Percentiles rank a stretch among this genome's conserved stretches.
These are phyloP conservation scores for Syzygium syzygioides DNA, from an alignment of 441 rosid genomes.

Conservation along the genomic window DNA sequence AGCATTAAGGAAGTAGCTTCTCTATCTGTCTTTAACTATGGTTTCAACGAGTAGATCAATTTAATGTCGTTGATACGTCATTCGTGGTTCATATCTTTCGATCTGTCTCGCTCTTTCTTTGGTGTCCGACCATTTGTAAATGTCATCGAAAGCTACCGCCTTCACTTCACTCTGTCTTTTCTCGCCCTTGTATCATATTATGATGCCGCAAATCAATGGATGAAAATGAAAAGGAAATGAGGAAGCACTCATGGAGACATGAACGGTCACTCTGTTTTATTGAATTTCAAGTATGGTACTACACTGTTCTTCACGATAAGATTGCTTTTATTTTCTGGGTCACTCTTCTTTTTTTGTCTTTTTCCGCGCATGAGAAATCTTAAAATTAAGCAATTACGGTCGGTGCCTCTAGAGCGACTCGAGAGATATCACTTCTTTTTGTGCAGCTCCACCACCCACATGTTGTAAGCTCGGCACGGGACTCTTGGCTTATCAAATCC, in stretches of 20 bases:
- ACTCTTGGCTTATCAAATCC: not conserved
- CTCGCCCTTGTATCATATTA: not conserved
- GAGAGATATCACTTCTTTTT: not conserved
- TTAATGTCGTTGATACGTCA: not conserved
- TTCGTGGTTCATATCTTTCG: not conserved
- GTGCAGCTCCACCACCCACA: not conserved
- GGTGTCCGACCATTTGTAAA: too few species aligned
- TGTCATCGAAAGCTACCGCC: not conserved
- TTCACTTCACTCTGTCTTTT: not conserved
- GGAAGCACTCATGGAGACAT: not conserved
- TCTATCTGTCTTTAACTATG: not conserved
- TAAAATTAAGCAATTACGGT: not conserved
- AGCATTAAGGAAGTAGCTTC: not conserved
- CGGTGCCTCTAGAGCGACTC: not conserved
- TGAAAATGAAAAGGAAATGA: not conserved
- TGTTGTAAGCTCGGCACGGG: not conserved
- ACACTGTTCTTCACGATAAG: not conserved
- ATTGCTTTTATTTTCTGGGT: not conserved
- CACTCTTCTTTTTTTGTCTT: accelerated
- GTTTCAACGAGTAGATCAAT: not conserved
- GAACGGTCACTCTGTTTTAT: not conserved
- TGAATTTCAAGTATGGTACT: not conserved
- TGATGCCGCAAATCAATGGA: not conserved
- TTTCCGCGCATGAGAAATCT: not conserved
- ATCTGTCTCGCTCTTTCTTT: not conserved